phyloP scores from a whole-genome alignment of 169 alveolate genomes.

The Cryptosporidium meleagridis region DNA sequence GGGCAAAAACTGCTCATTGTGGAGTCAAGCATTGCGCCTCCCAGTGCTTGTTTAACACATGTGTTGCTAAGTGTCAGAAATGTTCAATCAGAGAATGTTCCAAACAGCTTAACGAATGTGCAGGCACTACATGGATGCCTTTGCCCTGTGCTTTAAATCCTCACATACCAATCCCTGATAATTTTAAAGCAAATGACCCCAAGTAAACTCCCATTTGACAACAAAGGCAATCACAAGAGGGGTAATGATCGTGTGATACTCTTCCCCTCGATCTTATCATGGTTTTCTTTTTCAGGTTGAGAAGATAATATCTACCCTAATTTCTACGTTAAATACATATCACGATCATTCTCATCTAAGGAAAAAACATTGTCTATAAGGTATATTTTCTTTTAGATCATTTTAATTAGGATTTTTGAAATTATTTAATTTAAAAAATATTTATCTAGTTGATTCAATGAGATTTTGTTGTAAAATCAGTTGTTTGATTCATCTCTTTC shows the following conservation, averaged over 20 bases:
- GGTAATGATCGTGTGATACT: neutral
- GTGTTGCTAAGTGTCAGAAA: slow-evolving; percentile 60
- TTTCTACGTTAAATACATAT: no score
- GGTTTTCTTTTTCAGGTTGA: no score
- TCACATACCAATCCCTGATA: slow-evolving; percentile 51
- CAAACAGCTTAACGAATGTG: slow-evolving; percentile 45
- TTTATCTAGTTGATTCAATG: no score
- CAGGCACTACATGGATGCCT: slow-evolving; percentile 71
- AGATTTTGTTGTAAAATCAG: no score
- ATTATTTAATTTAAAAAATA: no score
- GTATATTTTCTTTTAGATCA: no score
- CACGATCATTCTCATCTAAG: no score
- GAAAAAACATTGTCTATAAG: no score
- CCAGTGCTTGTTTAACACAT: slow-evolving; percentile 55
- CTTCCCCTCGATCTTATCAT: neutral
- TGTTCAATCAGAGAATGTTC: slow-evolving; percentile 59
- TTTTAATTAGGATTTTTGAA: no score
- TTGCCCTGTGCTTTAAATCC: slow-evolving; percentile 64
- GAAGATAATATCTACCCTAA: no score
- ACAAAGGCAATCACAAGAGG: neutral
- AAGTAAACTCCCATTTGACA: neutral
- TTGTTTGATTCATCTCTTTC: no score
- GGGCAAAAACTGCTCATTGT: slow-evolving; percentile 68
- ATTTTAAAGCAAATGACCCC: slow-evolving; percentile 39
- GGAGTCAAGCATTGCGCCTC: slow-evolving; percentile 59